A percentile compares a stretch with the other conserved stretches of the same genome.
Conservation (phyloP, 2,329 filamentous ascomycete genomes). For the Magnaporthiopsis incrustans region DNA sequence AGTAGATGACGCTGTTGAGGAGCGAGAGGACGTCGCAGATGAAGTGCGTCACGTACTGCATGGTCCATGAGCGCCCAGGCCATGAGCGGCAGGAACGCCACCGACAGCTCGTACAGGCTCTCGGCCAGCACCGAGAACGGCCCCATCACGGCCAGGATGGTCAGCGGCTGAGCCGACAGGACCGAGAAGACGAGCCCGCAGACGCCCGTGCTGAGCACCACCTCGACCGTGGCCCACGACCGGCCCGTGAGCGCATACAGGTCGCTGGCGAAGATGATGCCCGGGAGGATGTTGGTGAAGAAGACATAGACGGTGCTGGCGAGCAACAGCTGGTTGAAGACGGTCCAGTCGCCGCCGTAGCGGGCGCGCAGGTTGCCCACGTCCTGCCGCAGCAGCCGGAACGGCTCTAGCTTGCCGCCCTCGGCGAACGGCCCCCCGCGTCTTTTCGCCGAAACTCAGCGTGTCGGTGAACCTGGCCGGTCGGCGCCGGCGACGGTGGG, state of each 20-base stretch:
- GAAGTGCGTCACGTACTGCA: constrained; percentile 62
- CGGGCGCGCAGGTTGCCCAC: constrained; percentile 34
- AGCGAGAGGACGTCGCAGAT: constrained; percentile 60
- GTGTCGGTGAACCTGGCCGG: not conserved
- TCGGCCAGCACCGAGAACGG: constrained; percentile 61
- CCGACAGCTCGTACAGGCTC: constrained; percentile 53
- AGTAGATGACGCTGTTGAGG: constrained; percentile 61
- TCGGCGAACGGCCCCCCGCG: constrained; percentile 4
- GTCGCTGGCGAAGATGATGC: constrained; percentile 60
- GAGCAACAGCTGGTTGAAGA: constrained; percentile 57
- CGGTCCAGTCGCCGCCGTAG: constrained; percentile 45
- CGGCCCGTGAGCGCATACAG: constrained; percentile 53
- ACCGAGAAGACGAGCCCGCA: constrained; percentile 56
- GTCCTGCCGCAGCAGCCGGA: constrained; percentile 45
- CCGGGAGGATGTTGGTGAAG: constrained; percentile 58
- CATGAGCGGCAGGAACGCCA: constrained; percentile 58
- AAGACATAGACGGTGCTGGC: constrained; percentile 59
- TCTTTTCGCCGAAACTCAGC: not conserved
- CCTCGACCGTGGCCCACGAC: constrained; percentile 59
- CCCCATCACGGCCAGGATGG: constrained; percentile 57
- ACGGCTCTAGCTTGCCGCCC: constrained; percentile 40
- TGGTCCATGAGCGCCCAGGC: constrained; percentile 62
- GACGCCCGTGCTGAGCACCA: constrained; percentile 57
- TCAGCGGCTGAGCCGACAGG: constrained; percentile 55
- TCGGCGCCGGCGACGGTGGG: too few relatives aligned